A percentile compares a stretch with the other conserved stretches of the same genome.
Conservation (phyloP, 1,284 basidiomycete species). For the Ustilago hordei region DNA sequence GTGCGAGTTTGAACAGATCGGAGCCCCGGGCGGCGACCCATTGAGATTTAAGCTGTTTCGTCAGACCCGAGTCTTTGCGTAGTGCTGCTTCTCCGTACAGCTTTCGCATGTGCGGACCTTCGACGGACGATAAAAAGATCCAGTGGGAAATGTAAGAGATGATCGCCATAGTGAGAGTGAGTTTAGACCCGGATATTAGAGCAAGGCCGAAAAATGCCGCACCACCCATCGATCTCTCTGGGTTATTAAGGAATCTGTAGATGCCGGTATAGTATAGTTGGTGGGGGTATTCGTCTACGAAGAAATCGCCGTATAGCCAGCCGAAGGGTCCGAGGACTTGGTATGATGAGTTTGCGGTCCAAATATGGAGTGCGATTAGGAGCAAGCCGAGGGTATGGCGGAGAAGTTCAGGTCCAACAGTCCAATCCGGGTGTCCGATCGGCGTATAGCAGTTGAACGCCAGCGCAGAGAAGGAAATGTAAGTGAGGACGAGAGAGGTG, state of each 20-base stretch:
- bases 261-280: conserved; percentile 96
- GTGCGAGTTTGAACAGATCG: conserved; percentile 50
- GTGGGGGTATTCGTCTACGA: conserved; percentile 88
- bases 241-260: conserved; percentile 91
- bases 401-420: conserved; percentile 86
- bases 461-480: conserved; percentile 71
- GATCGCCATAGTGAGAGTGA: conserved; percentile 86
- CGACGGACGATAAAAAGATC: conserved; percentile 69
- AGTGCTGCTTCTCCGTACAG: conserved; percentile 87
- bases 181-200: conserved; percentile 87
- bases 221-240: conserved; percentile 87
- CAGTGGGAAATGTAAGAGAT: conserved; percentile 78
- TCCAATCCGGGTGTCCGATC: conserved; percentile 75
- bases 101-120: conserved; percentile 92
- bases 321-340: conserved; percentile 82
- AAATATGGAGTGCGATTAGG: conserved; percentile 86
- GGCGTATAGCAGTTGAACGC: conserved; percentile 63
- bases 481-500: conserved; percentile 92
- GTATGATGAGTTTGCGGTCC: conserved; percentile 89
- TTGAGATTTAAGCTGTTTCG: conserved; percentile 88
- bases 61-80: conserved; percentile 93
- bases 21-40: conserved; percentile 82
- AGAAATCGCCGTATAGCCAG: conserved; percentile 78
- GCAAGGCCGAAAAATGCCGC: conserved; percentile 94
- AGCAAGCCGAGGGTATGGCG: conserved; percentile 75